Conservation (phyloP, 1,284 basidiomycete genomes). For the Trametes polyzona region DNA sequence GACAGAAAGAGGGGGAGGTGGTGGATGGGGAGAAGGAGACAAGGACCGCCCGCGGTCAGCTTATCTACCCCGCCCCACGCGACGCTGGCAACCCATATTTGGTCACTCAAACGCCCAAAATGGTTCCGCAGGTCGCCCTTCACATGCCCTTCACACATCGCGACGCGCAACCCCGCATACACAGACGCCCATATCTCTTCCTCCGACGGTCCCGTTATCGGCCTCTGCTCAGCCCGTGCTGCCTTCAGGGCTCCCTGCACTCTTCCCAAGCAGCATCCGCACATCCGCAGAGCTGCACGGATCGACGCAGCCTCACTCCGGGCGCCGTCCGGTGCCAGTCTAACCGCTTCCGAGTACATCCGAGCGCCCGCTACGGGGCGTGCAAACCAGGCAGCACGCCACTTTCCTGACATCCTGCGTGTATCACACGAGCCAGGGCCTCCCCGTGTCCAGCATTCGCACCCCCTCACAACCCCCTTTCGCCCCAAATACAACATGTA, state of each 20-base stretch:
- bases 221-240: not conserved
- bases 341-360: not conserved
- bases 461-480: too few relatives aligned
- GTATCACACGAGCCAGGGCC: constrained; percentile 24
- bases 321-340: not conserved
- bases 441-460: not conserved
- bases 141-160: constrained; percentile 7
- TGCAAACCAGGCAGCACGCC: constrained; percentile 13
- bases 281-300: not conserved
- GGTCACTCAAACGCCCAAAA: constrained; percentile 17
- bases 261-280: not conserved
- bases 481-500: too few relatives aligned
- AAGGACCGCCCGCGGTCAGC: constrained; percentile 18
- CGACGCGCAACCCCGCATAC: constrained; percentile 4
- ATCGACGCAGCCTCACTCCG: not conserved
- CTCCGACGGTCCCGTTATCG: constrained; percentile 3
- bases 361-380: not conserved
- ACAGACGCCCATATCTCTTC: constrained; percentile 9
- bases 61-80: constrained; percentile 27
- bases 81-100: constrained; percentile 19
- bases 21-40: constrained; percentile 24
- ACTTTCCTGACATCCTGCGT: constrained; percentile 15
- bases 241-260: not conserved
- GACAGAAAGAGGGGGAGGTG: constrained; percentile 29
- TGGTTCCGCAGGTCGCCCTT: constrained; percentile 10